phyloP scores from a whole-genome alignment of 495 filamentous ascomycete species.

The Elaphomyces granulatus region DNA sequence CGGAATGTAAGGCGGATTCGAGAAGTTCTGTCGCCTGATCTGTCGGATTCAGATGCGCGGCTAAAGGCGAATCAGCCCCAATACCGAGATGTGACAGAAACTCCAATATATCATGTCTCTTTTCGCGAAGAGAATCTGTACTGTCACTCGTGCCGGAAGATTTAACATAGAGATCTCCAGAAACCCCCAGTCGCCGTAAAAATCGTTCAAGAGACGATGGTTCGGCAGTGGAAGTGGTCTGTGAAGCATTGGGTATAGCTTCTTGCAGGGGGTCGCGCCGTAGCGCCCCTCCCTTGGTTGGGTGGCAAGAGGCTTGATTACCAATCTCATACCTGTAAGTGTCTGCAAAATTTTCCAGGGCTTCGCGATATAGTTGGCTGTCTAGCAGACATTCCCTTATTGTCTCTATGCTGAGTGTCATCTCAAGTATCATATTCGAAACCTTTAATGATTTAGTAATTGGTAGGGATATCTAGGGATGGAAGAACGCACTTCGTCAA shows the following conservation, averaged over 20 bases:
- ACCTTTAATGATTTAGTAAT: conserved; percentile 15
- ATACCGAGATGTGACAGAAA: conserved; percentile 13
- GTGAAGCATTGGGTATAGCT: no score
- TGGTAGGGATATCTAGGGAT: no score
- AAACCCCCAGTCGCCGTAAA: conserved; percentile 25
- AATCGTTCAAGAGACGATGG: conserved; percentile 22
- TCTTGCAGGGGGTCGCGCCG: no score
- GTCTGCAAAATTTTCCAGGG: conserved; percentile 20
- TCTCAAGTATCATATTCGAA: conserved; percentile 19
- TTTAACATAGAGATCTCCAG: conserved; percentile 12
- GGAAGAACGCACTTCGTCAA: conserved; percentile 22
- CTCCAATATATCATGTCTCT: conserved; percentile 18
- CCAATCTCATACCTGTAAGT: conserved; percentile 23
- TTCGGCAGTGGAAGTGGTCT: no score
- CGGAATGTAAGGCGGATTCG: conserved; percentile 17
- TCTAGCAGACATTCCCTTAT: conserved; percentile 17
- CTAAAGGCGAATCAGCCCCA: conserved; percentile 21
- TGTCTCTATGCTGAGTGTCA: conserved; percentile 22
- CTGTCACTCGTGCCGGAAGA: conserved; percentile 13
- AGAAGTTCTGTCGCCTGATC: conserved; percentile 24
- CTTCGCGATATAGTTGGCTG: conserved; percentile 25
- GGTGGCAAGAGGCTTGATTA: conserved; percentile 10
- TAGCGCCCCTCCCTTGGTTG: no score
- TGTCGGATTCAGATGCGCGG: conserved; percentile 14
- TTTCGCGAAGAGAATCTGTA: conserved; percentile 16